Evolutionary conservation across 1,284 basidiomycete species (phyloP).

Genomic region (Baeospora myosura): DNA sequence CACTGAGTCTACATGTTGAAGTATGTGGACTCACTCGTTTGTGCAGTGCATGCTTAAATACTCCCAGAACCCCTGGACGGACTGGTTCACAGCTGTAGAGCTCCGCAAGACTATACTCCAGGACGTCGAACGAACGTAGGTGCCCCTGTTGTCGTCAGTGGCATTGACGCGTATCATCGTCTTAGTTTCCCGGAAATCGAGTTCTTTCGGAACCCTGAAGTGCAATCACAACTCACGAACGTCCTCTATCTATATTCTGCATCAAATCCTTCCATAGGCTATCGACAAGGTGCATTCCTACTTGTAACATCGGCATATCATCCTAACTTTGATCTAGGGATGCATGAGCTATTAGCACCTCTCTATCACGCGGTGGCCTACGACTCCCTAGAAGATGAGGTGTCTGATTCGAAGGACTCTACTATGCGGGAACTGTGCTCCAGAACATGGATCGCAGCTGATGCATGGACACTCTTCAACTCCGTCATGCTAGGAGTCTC

Average conservation of each 20-base stretch:
- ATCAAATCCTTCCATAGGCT: conserved; percentile 75
- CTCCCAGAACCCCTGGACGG: conserved; percentile 81
- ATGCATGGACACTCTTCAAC: conserved; percentile 78
- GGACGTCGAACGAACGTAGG: conserved; percentile 88
- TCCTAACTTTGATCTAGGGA: conserved; percentile 41
- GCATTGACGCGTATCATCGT: conserved; percentile 5
- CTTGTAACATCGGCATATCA: conserved; percentile 1
- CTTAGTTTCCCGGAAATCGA: conserved; percentile 74
- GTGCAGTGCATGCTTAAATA: conserved; percentile 3
- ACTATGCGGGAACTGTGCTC: conserved; percentile 56
- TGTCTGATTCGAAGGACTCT: conserved; percentile 22
- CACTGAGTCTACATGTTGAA: conserved; percentile 77
- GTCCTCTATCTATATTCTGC: conserved; percentile 79
- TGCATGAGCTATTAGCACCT: conserved; percentile 91
- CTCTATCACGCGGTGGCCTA: conserved; percentile 76
- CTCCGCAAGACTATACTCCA: conserved; percentile 81
- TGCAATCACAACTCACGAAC: conserved; percentile 76
- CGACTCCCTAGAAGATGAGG: conserved; percentile 65
- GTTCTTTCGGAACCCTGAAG: conserved; percentile 72
- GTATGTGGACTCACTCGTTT: conserved; percentile 33
- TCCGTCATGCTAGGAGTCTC: conserved; percentile 72
- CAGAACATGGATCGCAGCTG: conserved; percentile 67
- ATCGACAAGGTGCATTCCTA: conserved; percentile 60
- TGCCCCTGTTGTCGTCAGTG: conserved; percentile 13
- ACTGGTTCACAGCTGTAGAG: conserved; percentile 85